Base-by-base conservation (phyloP, 1,284 basidiomycete species). In the Cryptococcus floricola region DNA sequence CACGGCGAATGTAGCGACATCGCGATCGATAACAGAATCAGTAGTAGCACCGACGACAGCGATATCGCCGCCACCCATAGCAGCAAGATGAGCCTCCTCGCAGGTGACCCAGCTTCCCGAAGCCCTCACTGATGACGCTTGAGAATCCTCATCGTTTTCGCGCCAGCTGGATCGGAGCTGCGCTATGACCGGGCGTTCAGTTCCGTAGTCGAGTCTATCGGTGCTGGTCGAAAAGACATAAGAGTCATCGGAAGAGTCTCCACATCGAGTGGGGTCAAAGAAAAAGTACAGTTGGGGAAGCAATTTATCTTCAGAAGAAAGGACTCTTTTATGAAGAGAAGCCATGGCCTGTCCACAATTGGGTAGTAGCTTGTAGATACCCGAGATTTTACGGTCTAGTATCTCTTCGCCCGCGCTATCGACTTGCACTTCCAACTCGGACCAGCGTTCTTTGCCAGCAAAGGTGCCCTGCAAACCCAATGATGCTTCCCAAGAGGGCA, bases 281-380 rank as follows among this genome's bases (percentile, higher is more conserved):
- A 94, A 83, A 78, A 96, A 80, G 79, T 87, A 95, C 9, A 95
- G 68, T 0, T 85, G 82, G 0, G 88, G 84, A 25, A 85, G 75
- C 5, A 73, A 69, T 0, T 54, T 64, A 19, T 85, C 83, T 12
- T 78, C 78, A 0, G 73, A 61, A 4, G 76, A 74, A 19, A 74
- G 50, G 37, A 80, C 71, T 59, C 84, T 86, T 73, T 84, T 85
- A 75, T 96, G 91, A 39, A 97, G 79, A n/a, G 89, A 88, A 27
- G 83, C 82, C 69, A 89, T 91, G 1, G 94, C 91, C 0, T 91
- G 92, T 2, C 93, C 93, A 60, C 93, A 97, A 70, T 87, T 87
- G 59, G 89, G 86, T 50, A 93, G 79, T 39, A 95, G 83, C 10
- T 80, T 78, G 70, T 96, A 97, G 0, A 77, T 80, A 4, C 94